Percentiles rank a stretch among this genome's conserved stretches.
phyloP scores from a whole-genome alignment of 2,329 filamentous ascomycete genomes.

The Aureobasidium leucospermi region DNA sequence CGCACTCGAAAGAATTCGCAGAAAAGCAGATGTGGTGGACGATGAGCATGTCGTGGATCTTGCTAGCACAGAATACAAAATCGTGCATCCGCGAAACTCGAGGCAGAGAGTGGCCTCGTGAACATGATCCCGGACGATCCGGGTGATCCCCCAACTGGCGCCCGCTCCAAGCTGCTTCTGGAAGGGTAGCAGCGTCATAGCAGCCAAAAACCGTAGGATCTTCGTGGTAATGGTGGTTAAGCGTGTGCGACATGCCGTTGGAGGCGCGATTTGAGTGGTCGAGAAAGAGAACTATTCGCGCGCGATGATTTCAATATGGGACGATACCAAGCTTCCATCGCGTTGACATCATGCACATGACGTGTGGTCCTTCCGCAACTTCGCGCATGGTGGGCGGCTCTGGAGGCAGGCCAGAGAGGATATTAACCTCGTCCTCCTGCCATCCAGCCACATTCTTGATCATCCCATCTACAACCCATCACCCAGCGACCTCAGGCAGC shows the following conservation, averaged over 20 bases:
- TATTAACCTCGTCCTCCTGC: conserved; percentile 12
- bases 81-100: background rate
- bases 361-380: background rate
- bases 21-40: background rate
- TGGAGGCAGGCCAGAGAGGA: background rate
- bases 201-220: background rate
- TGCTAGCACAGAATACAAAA: background rate
- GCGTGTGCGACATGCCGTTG: background rate
- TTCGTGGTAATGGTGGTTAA: background rate
- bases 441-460: conserved; percentile 10
- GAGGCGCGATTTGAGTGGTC: background rate
- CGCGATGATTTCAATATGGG: background rate
- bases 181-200: conserved; percentile 1
- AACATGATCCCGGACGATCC: background rate
- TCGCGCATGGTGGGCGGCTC: background rate
- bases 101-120: conserved; percentile 4
- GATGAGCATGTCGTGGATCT: background rate
- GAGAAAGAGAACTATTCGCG: background rate
- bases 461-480: conserved; percentile 7
- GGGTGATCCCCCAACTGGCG: background rate
- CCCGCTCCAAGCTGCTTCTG: background rate
- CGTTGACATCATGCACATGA: background rate
- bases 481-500: background rate
- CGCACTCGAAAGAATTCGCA: background rate
- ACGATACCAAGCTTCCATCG: background rate